Conservation (phyloP, 805 yeast genomes). For the Myxozyma udenii region DNA sequence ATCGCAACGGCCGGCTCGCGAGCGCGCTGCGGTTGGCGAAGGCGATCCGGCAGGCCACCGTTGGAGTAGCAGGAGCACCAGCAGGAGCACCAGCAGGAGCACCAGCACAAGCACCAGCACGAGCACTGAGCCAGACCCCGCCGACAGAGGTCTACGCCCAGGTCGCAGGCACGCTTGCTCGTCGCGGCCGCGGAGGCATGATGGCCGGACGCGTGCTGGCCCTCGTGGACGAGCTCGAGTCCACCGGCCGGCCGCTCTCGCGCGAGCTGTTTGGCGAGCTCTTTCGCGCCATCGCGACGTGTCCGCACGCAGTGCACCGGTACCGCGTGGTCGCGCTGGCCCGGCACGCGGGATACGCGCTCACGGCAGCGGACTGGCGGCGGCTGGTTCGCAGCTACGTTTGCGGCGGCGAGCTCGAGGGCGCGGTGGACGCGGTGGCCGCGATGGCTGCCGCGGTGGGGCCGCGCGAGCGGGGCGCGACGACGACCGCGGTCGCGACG, state of each 20-base stretch:
- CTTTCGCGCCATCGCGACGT: conserved; percentile 1
- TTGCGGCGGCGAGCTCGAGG: conserved; percentile 2
- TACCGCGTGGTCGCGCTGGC: background rate
- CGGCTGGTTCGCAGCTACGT: conserved; percentile 4
- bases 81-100: too few species aligned
- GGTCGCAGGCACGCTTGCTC: background rate
- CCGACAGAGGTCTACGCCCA: conserved; percentile 6
- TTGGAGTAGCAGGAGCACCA: too few species aligned
- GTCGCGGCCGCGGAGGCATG: conserved; percentile 1
- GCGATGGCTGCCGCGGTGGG: background rate
- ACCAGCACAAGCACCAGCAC: too few species aligned
- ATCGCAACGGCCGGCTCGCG: background rate
- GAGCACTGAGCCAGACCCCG: too few species aligned
- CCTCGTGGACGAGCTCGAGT: conserved; percentile 5
- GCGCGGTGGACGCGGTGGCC: conserved; percentile 1
- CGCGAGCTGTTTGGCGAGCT: conserved; percentile 2
- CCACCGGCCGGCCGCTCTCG: background rate
- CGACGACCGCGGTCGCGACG: background rate
- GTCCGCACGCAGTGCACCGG: conserved; percentile 7
- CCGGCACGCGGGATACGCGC: background rate
- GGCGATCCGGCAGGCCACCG: conserved; percentile 4
- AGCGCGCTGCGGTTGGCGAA: conserved; percentile 3
- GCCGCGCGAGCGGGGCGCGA: background rate
- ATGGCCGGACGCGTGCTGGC: background rate
- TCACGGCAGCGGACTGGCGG: background rate